Base-by-base conservation (phyloP, 176 grass and related monocot species). In the Tillandsia leiboldiana region DNA sequence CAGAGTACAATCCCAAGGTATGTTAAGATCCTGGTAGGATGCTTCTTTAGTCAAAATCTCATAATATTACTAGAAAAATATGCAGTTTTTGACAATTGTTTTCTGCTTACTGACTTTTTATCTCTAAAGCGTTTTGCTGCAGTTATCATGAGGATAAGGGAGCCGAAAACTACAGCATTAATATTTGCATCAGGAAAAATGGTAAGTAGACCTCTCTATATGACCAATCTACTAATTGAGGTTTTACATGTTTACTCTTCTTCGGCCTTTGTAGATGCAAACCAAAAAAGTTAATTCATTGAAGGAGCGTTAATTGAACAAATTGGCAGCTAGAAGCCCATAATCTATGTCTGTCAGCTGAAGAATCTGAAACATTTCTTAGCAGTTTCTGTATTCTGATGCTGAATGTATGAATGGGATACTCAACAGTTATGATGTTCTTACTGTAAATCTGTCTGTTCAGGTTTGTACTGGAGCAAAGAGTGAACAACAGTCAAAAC, bases 181-280 rank as follows among this genome's bases (percentile, higher is more conserved):
- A 85, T 96, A 52, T 96, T 96, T 81, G 82, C 85, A 80, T 88
- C 91, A n/a, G 91, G 91, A 64, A 96, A 96, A 76, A 96, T 96
- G 80, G 87, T 91, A 14, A 80, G 72, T 65, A 48, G 42, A 22
- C 61, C 24, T 10, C n/a, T n/a, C 26, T 73, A 22, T 14, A 13
- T 66, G 48, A 11, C 10, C 26, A 18, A n/a, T 50, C 53, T 12
- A 67, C 15, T 50, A 18, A n/a, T 26, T 67, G 22, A 67, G 26
- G 26, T 51, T 71, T 53, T 50, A 12, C 48, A 49, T 66, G 27
- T 59, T 59, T 59, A 1, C 56, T 9, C 20, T 22, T 17, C 6
- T 2, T n/a, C 9, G 10, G 7, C n/a, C 15, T 8, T 62, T 20
- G 57, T 6, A 42, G 33, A 42, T 7, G 8, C 22, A 17, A 15